A percentile compares a stretch with the other conserved stretches of the same genome.
These are phyloP conservation scores for Galeopsis tetrahit DNA, from an alignment of 257 asterid genomes.

Conservation along the genomic window DNA sequence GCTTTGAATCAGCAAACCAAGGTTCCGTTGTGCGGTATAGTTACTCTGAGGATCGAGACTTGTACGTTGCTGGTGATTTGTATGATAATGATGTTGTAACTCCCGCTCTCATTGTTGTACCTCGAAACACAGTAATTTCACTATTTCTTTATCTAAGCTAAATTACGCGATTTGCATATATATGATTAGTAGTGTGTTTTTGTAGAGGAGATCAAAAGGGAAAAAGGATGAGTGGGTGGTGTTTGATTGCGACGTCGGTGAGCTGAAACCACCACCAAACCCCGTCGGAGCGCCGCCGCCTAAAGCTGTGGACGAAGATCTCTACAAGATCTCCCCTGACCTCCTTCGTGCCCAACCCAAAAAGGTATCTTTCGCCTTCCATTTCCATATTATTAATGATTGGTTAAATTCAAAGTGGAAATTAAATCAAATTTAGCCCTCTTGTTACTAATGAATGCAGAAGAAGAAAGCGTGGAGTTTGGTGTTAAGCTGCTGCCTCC, in stretches of 20 bases:
- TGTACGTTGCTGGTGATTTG: constrained; percentile 83
- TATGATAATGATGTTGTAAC: constrained; percentile 64
- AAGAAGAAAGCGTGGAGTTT: constrained; percentile 65
- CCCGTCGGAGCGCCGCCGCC: constrained; percentile 42
- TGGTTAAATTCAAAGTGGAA: too few species aligned
- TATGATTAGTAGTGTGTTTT: too few species aligned
- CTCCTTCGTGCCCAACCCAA: constrained; percentile 53
- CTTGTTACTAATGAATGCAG: too few species aligned
- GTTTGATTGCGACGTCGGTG: constrained; percentile 49
- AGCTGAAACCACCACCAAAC: constrained; percentile 43
- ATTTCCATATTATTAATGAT: not conserved
- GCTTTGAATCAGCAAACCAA: constrained; percentile 73
- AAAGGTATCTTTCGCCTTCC: constrained; percentile 48
- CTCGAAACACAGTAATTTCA: constrained; percentile 56
- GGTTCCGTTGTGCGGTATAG: constrained; percentile 56
- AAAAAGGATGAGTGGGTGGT: constrained; percentile 56
- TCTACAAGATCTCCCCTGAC: constrained; percentile 80
- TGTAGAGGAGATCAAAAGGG: constrained; percentile 44
- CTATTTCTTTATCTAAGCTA: too few species aligned
- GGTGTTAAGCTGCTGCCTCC: constrained; percentile 68
- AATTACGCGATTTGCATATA: too few species aligned
- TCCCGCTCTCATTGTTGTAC: constrained; percentile 82
- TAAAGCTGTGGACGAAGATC: constrained; percentile 82
- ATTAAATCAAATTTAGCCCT: too few species aligned
- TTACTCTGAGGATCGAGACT: constrained; percentile 64